A percentile compares a stretch with the other conserved stretches of the same genome.
Evolutionary conservation across 768 basidiomycete genomes (phyloP).

Genomic region (Agrocybe chaxingu): DNA sequence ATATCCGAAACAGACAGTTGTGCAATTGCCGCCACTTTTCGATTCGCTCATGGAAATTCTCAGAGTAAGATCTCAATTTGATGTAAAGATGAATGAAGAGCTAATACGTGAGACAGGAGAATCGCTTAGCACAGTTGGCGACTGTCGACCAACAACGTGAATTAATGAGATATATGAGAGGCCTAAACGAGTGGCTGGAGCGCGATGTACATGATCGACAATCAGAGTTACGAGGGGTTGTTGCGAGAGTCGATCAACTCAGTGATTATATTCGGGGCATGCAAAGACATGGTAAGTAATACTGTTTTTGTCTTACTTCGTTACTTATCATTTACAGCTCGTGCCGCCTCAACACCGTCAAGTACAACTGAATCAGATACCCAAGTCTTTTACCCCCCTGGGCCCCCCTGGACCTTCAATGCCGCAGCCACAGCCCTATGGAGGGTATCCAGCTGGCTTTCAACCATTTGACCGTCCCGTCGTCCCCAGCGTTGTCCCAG

Average conservation of each 20-base stretch:
- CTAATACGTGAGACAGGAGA: constrained; percentile 49
- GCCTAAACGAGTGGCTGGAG: constrained; percentile 75
- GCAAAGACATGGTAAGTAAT: constrained; percentile 27
- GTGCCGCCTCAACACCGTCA: no score
- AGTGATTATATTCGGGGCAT: constrained; percentile 37
- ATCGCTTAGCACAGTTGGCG: constrained; percentile 67
- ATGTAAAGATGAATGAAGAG: no score
- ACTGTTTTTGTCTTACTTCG: not conserved
- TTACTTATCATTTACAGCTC: not conserved
- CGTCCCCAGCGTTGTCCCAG: constrained; percentile 36
- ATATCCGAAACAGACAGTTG: constrained; percentile 42
- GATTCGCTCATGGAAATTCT: constrained; percentile 69
- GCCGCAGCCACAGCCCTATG: no score
- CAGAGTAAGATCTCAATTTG: constrained; percentile 39
- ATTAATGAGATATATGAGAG: constrained; percentile 75
- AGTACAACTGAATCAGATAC: no score
- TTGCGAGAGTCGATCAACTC: constrained; percentile 55
- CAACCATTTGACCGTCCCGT: constrained; percentile 24
- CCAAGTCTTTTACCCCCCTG: not conserved
- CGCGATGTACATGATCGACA: constrained; percentile 80
- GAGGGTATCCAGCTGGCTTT: constrained; percentile 12
- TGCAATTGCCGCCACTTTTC: constrained; percentile 60
- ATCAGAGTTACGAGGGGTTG: constrained; percentile 63
- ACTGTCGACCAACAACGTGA: constrained; percentile 79
- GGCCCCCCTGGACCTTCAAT: not conserved